phyloP scores from a whole-genome alignment of 306 rosid species.

The Vigna angularis region DNA sequence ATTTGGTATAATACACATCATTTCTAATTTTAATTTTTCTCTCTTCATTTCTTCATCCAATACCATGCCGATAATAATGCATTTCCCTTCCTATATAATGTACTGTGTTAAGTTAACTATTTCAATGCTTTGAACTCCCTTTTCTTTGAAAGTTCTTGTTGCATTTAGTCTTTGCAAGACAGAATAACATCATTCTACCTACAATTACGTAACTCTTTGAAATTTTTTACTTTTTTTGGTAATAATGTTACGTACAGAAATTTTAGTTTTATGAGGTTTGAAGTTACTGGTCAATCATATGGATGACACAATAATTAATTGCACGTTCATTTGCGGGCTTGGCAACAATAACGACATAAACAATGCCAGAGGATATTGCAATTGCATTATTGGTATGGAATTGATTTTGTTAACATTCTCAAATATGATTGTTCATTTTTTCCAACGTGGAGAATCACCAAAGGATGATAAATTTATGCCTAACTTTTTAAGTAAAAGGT shows the following conservation, averaged over 20 bases:
- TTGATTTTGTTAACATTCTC: neutral
- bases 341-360: neutral
- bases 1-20: slow-evolving; percentile 31
- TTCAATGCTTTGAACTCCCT: neutral
- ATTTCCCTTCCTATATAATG: neutral
- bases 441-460: neutral
- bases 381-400: slow-evolving; percentile 4
- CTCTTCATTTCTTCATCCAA: neutral
- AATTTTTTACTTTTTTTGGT: neutral
- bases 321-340: slow-evolving; percentile 5
- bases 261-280: neutral
- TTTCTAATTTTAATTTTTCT: neutral
- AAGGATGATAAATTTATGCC: neutral
- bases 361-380: slow-evolving; percentile 1
- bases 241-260: neutral
- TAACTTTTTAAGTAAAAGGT: neutral
- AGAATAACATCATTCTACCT: neutral
- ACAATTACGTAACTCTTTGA: too few relatives aligned
- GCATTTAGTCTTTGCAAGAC: neutral
- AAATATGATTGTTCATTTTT: neutral
- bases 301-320: neutral
- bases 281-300: neutral
- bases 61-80: slow-evolving; percentile 25
- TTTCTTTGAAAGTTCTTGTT: neutral
- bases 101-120: neutral